These are phyloP conservation scores for Carallia pectinifolia DNA, from an alignment of 345 rosid species.

Conservation along the genomic window DNA sequence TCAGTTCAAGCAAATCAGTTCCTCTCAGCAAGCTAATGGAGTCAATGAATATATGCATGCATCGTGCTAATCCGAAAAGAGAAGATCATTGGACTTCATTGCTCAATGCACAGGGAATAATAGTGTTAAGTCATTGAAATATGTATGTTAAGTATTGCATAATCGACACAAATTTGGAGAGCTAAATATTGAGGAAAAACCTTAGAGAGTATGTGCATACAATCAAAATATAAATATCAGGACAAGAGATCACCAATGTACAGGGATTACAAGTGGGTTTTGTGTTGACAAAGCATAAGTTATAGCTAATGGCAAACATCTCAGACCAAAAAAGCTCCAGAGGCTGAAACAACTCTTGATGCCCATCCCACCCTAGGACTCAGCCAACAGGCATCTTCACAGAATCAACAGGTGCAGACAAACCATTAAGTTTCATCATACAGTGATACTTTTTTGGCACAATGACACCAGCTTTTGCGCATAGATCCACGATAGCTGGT, in stretches of 20 bases:
- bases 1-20: not conserved
- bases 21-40: not conserved
- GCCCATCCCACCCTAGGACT: not conserved
- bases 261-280: not conserved
- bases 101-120: not conserved
- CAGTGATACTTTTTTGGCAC: slow-evolving; percentile 51
- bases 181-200: not conserved
- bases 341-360: not conserved
- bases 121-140: too few species aligned
- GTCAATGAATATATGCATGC: too few species aligned
- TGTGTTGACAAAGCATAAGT: not conserved
- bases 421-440: slow-evolving; percentile 74
- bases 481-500: slow-evolving; percentile 76
- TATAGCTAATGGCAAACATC: not conserved
- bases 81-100: not conserved
- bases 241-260: not conserved
- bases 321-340: not conserved
- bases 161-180: not conserved
- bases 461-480: slow-evolving; percentile 67
- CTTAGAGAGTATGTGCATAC: not conserved
- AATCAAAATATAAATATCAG: not conserved
- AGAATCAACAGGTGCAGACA: slow-evolving; percentile 31
- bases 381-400: not conserved
- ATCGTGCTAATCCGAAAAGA: too few species aligned
- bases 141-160: too few species aligned